phyloP scores from a whole-genome alignment of 2,329 filamentous ascomycete species.

The Laburnicola sp. region DNA sequence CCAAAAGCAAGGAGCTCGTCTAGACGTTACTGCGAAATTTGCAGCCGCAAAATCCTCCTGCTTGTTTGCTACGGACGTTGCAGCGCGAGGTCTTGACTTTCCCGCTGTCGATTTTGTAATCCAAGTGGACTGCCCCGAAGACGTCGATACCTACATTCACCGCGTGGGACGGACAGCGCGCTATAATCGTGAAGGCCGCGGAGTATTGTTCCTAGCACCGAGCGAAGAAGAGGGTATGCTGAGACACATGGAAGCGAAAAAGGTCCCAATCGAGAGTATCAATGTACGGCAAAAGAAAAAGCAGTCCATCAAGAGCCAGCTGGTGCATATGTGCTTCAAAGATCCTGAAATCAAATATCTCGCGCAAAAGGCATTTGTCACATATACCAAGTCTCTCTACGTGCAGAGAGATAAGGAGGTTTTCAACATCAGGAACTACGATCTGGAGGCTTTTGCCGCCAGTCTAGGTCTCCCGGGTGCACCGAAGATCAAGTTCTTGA shows the following conservation, averaged over 20 bases:
- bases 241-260: conserved; percentile 80
- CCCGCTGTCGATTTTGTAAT: conserved; percentile 98
- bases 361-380: conserved; percentile 93
- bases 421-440: conserved; percentile 80
- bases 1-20: conserved; percentile 85
- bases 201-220: conserved; percentile 88
- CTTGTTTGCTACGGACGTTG: conserved; percentile 93
- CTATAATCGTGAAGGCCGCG: conserved; percentile 83
- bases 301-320: conserved; percentile 76
- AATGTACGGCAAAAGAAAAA: conserved; percentile 90
- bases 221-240: conserved; percentile 93
- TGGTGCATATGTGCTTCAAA: conserved; percentile 96
- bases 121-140: conserved; percentile 96
- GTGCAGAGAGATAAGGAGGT: conserved; percentile 90
- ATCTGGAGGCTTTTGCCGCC: conserved; percentile 81
- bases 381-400: conserved; percentile 81
- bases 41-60: conserved; percentile 79
- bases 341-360: conserved; percentile 92
- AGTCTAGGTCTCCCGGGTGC: conserved; percentile 88
- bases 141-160: conserved; percentile 97
- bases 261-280: conserved; percentile 83
- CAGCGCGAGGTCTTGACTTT: conserved; percentile 92
- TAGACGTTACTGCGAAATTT: conserved; percentile 87
- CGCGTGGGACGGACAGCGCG: conserved; percentile 92
- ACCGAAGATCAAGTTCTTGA: conserved; percentile 89